phyloP scores from a whole-genome alignment of 208 protist species.

The Naegleria gruberi region DNA sequence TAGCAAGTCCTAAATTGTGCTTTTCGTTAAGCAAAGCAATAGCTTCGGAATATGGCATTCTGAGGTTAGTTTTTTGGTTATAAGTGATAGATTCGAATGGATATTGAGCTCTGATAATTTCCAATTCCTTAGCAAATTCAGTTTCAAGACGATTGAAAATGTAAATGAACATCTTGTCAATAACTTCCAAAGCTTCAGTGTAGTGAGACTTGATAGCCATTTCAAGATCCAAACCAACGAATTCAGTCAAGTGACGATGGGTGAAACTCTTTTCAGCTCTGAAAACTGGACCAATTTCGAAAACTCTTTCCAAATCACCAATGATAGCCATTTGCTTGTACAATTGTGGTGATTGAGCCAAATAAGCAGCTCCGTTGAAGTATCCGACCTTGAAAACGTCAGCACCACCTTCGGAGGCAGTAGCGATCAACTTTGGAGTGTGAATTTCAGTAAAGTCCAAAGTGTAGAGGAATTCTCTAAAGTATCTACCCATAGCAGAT shows the following conservation, averaged over 20 bases:
- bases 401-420: conserved; percentile 88
- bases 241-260: conserved; percentile 98
- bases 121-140: conserved; percentile 64
- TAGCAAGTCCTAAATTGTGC: conserved; percentile 44
- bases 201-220: conserved; percentile 99
- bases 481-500: conserved; percentile 81
- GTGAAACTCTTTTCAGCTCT: conserved; percentile 98
- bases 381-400: conserved; percentile 86
- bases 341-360: conserved; percentile 98
- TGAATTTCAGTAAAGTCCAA: conserved; percentile 97
- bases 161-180: conserved; percentile 87
- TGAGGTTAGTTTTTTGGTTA: conserved; percentile 53
- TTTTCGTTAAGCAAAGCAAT: conserved; percentile 59
- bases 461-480: conserved; percentile 84
- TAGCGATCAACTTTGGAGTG: conserved; percentile 97
- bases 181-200: conserved; percentile 93
- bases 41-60: conserved; percentile 50
- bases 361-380: conserved; percentile 79
- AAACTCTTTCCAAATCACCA: conserved; percentile 85
- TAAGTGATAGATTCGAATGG: conserved; percentile 79
- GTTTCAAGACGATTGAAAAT: conserved; percentile 84
- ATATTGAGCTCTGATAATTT: conserved; percentile 75
- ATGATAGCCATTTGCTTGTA: conserved; percentile 99
- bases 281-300: conserved; percentile 94
- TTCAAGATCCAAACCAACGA: conserved; percentile 99